These are phyloP conservation scores for Erodium maritimum DNA, from an alignment of 345 rosid genomes.

Conservation along the genomic window DNA sequence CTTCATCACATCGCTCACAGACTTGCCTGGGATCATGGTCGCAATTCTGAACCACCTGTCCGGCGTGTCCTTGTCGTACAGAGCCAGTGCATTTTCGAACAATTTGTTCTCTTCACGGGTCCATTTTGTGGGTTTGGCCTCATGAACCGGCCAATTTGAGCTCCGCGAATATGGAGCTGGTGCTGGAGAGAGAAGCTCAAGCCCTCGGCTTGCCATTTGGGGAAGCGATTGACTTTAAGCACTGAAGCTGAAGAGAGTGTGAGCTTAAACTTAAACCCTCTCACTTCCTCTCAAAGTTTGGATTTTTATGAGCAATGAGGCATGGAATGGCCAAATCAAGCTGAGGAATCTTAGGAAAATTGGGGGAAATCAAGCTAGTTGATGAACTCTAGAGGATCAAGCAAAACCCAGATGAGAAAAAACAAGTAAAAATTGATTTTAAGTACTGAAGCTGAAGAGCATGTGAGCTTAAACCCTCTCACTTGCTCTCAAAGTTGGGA, in stretches of 20 bases:
- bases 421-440: background rate
- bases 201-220: too few relatives aligned
- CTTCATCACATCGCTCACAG: constrained; percentile 40
- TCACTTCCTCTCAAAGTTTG: constrained; percentile 1
- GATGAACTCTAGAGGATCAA: constrained; percentile 19
- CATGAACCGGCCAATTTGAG: constrained; percentile 79
- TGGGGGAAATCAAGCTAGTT: background rate
- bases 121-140: constrained; percentile 38
- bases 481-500: constrained; percentile 6
- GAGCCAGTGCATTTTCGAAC: constrained; percentile 69
- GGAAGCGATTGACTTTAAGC: background rate
- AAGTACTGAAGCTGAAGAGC: too few relatives aligned
- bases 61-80: constrained; percentile 37
- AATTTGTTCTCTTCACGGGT: constrained; percentile 75
- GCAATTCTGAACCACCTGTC: constrained; percentile 65
- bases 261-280: constrained; percentile 12
- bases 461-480: constrained; percentile 7
- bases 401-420: constrained; percentile 1
- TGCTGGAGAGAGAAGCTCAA: constrained; percentile 68
- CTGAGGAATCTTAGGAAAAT: constrained; percentile 35
- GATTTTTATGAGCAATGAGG: constrained; percentile 18
- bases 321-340: too few relatives aligned
- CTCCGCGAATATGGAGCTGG: constrained; percentile 46
- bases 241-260: constrained; percentile 2
- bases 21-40: constrained; percentile 54